Evolutionary conservation across 192 early-diverging fungal genomes (phyloP).

Genomic region (Gorgonomyces haynaldii): DNA sequence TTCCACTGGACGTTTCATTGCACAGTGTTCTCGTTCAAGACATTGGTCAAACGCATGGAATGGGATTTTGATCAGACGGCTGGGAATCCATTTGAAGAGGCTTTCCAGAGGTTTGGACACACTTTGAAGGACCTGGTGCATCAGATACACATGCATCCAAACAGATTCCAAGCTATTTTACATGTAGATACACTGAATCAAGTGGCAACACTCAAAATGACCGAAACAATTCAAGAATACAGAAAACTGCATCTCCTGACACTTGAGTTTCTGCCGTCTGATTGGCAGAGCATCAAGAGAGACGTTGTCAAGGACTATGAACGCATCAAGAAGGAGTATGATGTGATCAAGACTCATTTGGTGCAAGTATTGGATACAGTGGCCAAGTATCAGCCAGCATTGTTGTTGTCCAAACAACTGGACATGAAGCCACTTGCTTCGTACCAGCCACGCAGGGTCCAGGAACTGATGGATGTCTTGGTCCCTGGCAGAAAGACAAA

Average conservation of each 20-base stretch:
- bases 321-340: neutral
- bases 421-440: no score
- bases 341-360: constrained; percentile 3
- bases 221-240: constrained; percentile 5
- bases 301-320: neutral
- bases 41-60: neutral
- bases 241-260: neutral
- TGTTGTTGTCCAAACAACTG: constrained; percentile 4
- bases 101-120: constrained; percentile 6
- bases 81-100: constrained; percentile 2
- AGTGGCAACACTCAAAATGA: neutral
- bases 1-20: constrained; percentile 11
- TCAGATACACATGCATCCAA: neutral
- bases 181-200: neutral
- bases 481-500: no score
- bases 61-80: neutral
- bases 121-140: neutral
- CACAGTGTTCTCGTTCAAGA: neutral
- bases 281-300: neutral
- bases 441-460: no score
- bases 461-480: no score
- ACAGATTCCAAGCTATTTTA: neutral
- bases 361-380: constrained; percentile 8
- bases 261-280: neutral
- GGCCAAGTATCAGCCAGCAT: neutral